Evolutionary conservation across 73 alveolate species (phyloP), one percentile per base, ranked within the genome.

Genomic region (Stentor roeselii): DNA sequence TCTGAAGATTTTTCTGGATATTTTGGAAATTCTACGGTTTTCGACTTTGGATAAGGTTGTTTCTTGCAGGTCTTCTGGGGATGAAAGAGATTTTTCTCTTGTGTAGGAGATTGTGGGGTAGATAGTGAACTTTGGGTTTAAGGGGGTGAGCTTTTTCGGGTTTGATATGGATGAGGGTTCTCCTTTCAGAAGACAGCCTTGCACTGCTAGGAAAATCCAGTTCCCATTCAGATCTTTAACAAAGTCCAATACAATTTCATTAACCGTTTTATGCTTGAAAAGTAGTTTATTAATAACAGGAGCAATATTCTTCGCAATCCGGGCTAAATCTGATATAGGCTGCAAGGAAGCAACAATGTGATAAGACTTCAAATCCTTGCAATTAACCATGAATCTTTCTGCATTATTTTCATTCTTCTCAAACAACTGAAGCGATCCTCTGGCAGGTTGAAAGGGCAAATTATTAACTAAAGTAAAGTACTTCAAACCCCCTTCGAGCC

Each of bases 131-230:
- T 50, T 50, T 11, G 67, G 6, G 67, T 34, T 67, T 67, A 67
- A 15, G 21, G n/a, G 11, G 27, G 41, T 21, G 27, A 67, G 42
- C 11, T 32, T 67, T 67, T 67, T 67, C 2, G 27, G 37, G 0
- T 67, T 0, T 67, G 21, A 27, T 34, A 67, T n/a, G 14, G 37
- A 15, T 34, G n/a, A 27, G 1, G 1, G 37, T n/a, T 67, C 80
- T 34, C 80, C 80, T 67, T 67, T 67, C 21, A 67, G n/a, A 14
- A 21, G 21, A 67, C 14, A 32, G 3, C 80, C 80, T 67, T 67
- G 21, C 42, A 21, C n/a, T 11, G 50, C n/a, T 21, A 67, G 14
- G 11, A 67, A 67, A 30, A 67, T 2, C 42, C 80, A 67, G 67
- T 50, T 11, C 6, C 21, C 67, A 11, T 21, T 50, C 6, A 21